phyloP scores from a whole-genome alignment of 805 yeast genomes.

The Metschnikowia lochheadii region DNA sequence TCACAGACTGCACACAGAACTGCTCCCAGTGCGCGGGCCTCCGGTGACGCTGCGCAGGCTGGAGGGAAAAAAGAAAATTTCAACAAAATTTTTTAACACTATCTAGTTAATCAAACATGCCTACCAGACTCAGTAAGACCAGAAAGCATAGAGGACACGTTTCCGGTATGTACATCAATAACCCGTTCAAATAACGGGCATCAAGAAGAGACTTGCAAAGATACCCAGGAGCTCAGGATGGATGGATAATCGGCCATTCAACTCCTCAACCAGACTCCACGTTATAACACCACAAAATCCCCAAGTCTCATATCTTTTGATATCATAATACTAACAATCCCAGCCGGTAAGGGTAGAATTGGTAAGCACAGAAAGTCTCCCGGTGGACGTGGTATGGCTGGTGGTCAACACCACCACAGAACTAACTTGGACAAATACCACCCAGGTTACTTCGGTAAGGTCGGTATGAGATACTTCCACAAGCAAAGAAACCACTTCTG shows the following conservation, averaged over 20 bases:
- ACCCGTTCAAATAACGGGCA: not conserved
- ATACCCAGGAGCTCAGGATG: not conserved
- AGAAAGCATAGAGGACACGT: slow-evolving; percentile 99
- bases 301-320: not conserved
- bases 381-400: slow-evolving; percentile 99
- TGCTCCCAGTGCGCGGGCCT: slow-evolving; percentile 6
- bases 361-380: slow-evolving; percentile 99
- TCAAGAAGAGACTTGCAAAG: not conserved
- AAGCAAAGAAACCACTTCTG: slow-evolving; percentile 91
- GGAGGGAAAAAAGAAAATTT: slow-evolving; percentile 13
- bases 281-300: not conserved
- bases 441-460: slow-evolving; percentile 99
- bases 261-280: not conserved
- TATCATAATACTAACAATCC: slow-evolving; percentile 29
- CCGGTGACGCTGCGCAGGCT: slow-evolving; percentile 8
- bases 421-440: slow-evolving; percentile 99
- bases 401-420: slow-evolving; percentile 99
- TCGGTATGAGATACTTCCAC: slow-evolving; percentile 99
- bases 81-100: slow-evolving; percentile 8
- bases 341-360: slow-evolving; percentile 99
- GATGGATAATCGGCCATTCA: not conserved
- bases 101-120: slow-evolving; percentile 53
- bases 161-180: slow-evolving; percentile 70
- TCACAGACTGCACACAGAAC: not conserved
- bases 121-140: slow-evolving; percentile 98